Evolutionary conservation across 2,329 filamentous ascomycete species (phyloP), one percentile per base, ranked within the genome.

Genomic region (Phyllosticta citribraziliensis): DNA sequence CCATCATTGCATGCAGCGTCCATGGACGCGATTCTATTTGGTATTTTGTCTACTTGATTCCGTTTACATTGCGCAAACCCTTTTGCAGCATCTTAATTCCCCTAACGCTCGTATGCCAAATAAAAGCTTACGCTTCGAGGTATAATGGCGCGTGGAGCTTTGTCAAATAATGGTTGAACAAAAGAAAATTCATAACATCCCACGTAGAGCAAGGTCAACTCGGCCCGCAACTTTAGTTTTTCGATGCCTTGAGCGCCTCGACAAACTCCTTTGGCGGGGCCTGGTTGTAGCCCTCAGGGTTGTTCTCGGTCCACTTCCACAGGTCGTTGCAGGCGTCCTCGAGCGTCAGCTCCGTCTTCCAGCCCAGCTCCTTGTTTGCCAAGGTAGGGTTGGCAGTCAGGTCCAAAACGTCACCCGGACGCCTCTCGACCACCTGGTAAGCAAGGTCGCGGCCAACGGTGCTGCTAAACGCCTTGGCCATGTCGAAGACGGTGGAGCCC

Each of bases 241-340:
- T 61, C 27, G 53, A 56, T 12, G 59, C 59, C 56, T 61, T 61
- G 63, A 79, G 65, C 57, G 74, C 73, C 63, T 88, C 87, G 57
- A 97, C 72, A 69, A 97, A 82, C 75, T 88, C 85, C 66, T 88
- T 82, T 0, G 94, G 93, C n/a, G 93, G 91, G 66, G 91, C 82
- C 78, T 97, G 92, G 66, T 89, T 84, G 79, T 97, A 97, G 22
- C 94, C 94, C 77, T 92, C 86, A 24, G 94, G 94, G 79, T 97
- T 97, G 78, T 97, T 97, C 78, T 88, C 82, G 17, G 95, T 96
- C 94, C 94, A 99, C 71, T 86, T 87, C 94, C 94, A 99, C 66
- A 99, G 81, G 75, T 99, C 91, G 67, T 87, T 85, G 74, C 94
- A 99, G 25, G 93, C 92, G 74, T 96, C 86, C 78, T 97, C 93